phyloP scores from a whole-genome alignment of 2,329 filamentous ascomycete genomes.

The Ophiocordyceps camponoti-rufipedis region DNA sequence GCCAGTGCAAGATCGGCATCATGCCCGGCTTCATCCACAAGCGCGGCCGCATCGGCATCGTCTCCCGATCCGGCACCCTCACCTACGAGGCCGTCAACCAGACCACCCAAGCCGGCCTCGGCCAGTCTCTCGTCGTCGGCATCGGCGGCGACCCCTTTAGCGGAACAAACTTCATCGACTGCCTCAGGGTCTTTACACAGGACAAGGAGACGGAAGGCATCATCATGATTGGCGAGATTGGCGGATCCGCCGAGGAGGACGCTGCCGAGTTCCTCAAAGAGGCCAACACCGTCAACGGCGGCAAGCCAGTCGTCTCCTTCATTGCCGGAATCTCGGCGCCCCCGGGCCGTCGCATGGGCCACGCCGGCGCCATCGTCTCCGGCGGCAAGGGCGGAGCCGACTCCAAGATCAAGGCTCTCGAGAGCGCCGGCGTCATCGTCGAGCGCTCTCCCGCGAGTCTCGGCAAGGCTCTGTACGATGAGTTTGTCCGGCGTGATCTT shows the following conservation, averaged over 20 bases:
- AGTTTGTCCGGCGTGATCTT: constrained; percentile 92
- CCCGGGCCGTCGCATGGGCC: constrained; percentile 91
- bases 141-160: constrained; percentile 98
- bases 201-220: constrained; percentile 96
- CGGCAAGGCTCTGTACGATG: constrained; percentile 82
- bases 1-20: constrained; percentile 99
- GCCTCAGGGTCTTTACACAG: constrained; percentile 88
- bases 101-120: constrained; percentile 90
- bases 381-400: constrained; percentile 96
- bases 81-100: constrained; percentile 99
- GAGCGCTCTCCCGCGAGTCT: constrained; percentile 85
- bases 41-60: constrained; percentile 94
- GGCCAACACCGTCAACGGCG: constrained; percentile 69
- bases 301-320: constrained; percentile 93
- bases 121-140: constrained; percentile 93
- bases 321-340: constrained; percentile 97
- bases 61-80: constrained; percentile 92
- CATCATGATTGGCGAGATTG: constrained; percentile 99
- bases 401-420: constrained; percentile 91
- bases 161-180: constrained; percentile 99
- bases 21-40: constrained; percentile 99
- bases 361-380: constrained; percentile 94
- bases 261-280: constrained; percentile 88
- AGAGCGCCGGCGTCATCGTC: constrained; percentile 85
- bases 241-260: constrained; percentile 93